Evolutionary conservation across 2,329 filamentous ascomycete genomes (phyloP).

Genomic region (Clonostachys sp.): DNA sequence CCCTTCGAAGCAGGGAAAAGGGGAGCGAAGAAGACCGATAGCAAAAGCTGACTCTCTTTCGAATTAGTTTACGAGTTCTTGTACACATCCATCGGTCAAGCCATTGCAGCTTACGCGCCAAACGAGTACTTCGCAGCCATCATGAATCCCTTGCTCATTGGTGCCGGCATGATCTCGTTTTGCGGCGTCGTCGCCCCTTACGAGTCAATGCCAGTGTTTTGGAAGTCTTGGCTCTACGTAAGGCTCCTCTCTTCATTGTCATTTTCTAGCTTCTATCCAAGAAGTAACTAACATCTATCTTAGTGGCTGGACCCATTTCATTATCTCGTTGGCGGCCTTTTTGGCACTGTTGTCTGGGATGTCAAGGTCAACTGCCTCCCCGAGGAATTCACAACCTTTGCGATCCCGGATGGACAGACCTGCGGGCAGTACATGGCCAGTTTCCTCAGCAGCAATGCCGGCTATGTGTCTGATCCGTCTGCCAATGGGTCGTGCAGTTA

Average conservation of each 20-base stretch:
- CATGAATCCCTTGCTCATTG: conserved; percentile 38
- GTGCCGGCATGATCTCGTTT: conserved; percentile 47
- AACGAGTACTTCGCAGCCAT: conserved; percentile 44
- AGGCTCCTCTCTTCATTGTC: background rate
- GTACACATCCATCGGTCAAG: conserved; percentile 35
- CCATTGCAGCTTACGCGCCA: conserved; percentile 42
- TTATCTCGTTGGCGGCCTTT: conserved; percentile 45
- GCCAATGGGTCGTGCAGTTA: conserved; percentile 46
- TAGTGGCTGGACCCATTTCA: conserved; percentile 47
- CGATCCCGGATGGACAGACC: conserved; percentile 38
- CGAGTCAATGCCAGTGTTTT: conserved; percentile 53
- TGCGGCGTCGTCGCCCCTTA: conserved; percentile 68
- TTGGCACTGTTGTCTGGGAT: conserved; percentile 40
- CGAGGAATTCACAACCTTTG: conserved; percentile 38
- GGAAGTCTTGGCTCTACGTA: conserved; percentile 53
- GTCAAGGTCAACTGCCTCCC: conserved; percentile 32
- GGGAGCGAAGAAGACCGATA: background rate
- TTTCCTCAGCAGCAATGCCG: conserved; percentile 40
- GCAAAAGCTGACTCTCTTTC: too few species aligned
- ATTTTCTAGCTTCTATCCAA: conserved; percentile 9
- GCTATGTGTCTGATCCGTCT: conserved; percentile 51
- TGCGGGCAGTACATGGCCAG: conserved; percentile 48
- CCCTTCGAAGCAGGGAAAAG: background rate
- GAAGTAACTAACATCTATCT: conserved; percentile 1
- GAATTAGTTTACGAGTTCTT: conserved; percentile 30